Evolutionary conservation across 345 rosid genomes (phyloP).

Genomic region (Lepidium sativum): DNA sequence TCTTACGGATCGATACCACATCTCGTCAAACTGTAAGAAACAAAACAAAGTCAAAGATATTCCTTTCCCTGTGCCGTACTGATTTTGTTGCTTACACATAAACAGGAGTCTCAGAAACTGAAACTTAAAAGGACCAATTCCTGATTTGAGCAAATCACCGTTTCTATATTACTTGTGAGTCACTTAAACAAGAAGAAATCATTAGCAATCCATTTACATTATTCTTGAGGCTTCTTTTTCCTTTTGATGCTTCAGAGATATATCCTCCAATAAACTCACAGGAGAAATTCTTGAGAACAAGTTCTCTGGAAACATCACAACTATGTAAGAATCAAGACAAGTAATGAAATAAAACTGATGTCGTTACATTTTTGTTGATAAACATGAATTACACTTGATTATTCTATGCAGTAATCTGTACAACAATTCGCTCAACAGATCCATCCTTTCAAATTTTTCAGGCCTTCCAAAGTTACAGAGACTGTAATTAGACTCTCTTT

Average conservation of each 20-base stretch:
- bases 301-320: conserved; percentile 36
- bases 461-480: conserved; percentile 47
- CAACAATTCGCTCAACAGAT: conserved; percentile 41
- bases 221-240: background rate
- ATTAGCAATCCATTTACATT: background rate
- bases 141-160: conserved; percentile 36
- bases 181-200: background rate
- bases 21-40: conserved; percentile 35
- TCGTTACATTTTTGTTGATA: background rate
- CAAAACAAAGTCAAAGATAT: background rate
- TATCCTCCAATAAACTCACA: conserved; percentile 35
- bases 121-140: conserved; percentile 39
- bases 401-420: conserved; percentile 43
- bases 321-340: conserved; percentile 29
- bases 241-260: conserved; percentile 33
- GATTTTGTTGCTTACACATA: background rate
- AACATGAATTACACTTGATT: background rate
- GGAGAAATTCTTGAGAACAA: conserved; percentile 42
- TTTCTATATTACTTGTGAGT: conserved; percentile 39
- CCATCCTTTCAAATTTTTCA: conserved; percentile 47
- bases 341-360: background rate
- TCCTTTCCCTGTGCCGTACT: background rate
- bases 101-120: conserved; percentile 55
- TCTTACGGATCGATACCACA: conserved; percentile 30
- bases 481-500: conserved; percentile 33